A percentile compares a stretch with the other conserved stretches of the same genome.
Evolutionary conservation across 2,329 filamentous ascomycete species (phyloP).

Genomic region (Aspergillus glaucus): DNA sequence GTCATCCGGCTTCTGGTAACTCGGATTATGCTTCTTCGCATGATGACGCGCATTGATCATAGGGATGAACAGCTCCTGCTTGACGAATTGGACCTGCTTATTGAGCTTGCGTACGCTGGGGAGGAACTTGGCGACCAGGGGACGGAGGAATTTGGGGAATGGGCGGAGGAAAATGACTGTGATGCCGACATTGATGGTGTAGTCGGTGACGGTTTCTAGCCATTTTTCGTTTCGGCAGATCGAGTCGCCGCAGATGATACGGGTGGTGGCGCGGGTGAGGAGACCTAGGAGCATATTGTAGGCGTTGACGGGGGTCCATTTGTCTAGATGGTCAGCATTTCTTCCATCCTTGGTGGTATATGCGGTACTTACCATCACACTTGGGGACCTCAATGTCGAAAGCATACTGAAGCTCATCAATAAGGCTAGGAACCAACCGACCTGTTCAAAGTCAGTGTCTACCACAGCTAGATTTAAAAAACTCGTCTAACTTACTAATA

Average conservation of each 20-base stretch:
- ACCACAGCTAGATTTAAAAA: no score
- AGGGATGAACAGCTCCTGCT: slow-evolving; percentile 27
- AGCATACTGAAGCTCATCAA: slow-evolving; percentile 21
- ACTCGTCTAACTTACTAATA: slow-evolving; percentile 9
- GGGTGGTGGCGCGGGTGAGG: slow-evolving; percentile 34
- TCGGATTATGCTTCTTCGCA: slow-evolving; percentile 11
- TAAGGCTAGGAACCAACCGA: slow-evolving; percentile 17
- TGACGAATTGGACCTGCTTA: slow-evolving; percentile 21
- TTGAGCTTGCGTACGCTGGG: slow-evolving; percentile 30
- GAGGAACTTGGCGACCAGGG: slow-evolving; percentile 28
- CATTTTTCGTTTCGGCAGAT: slow-evolving; percentile 35
- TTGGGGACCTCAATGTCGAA: slow-evolving; percentile 18
- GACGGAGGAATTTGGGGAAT: slow-evolving; percentile 28
- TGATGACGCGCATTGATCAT: slow-evolving; percentile 25
- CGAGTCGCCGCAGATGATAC: slow-evolving; percentile 35
- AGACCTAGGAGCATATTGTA: slow-evolving; percentile 25
- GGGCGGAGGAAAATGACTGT: slow-evolving; percentile 27
- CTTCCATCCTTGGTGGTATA: not conserved
- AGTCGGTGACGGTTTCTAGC: slow-evolving; percentile 27
- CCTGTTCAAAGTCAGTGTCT: slow-evolving; percentile 5
- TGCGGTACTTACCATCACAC: slow-evolving; percentile 14
- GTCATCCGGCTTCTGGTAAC: slow-evolving; percentile 21
- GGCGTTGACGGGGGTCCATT: slow-evolving; percentile 18
- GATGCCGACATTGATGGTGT: slow-evolving; percentile 30
- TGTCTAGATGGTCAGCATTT: slow-evolving; percentile 7